These are phyloP conservation scores for Auricularia sp. DNA, from an alignment of 768 basidiomycete genomes.

Conservation along the genomic window DNA sequence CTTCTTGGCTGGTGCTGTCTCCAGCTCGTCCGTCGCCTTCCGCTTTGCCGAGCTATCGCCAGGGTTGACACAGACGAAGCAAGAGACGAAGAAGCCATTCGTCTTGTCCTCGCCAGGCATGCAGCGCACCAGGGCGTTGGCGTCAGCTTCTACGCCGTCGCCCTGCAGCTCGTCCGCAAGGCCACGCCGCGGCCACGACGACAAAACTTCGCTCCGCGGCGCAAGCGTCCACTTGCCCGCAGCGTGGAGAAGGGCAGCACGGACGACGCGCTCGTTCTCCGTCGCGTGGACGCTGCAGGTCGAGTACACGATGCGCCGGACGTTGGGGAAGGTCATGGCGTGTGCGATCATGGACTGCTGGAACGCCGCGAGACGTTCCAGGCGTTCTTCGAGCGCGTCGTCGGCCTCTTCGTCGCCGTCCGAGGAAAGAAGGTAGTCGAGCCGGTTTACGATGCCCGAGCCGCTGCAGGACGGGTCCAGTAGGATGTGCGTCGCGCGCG, in stretches of 20 bases:
- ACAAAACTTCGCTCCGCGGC: constrained; percentile 53
- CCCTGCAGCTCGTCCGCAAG: constrained; percentile 48
- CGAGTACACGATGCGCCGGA: constrained; percentile 82
- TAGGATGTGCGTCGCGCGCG: constrained; percentile 73
- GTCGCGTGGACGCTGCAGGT: constrained; percentile 90
- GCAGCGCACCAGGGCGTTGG: constrained; percentile 59
- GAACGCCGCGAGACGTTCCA: constrained; percentile 78
- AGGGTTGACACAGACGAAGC: constrained; percentile 44
- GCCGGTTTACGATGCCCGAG: constrained; percentile 82
- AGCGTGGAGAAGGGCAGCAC: constrained; percentile 62
- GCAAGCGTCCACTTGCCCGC: constrained; percentile 59
- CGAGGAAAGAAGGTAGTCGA: constrained; percentile 64
- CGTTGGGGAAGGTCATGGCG: constrained; percentile 86
- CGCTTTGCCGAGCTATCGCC: constrained; percentile 3
- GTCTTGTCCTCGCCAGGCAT: constrained; percentile 75
- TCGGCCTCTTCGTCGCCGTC: constrained; percentile 43
- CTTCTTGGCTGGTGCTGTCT: constrained; percentile 10
- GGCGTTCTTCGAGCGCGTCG: constrained; percentile 39
- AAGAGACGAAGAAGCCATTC: constrained; percentile 98
- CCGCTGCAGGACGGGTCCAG: constrained; percentile 96
- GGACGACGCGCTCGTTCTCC: constrained; percentile 91
- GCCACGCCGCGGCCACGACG: constrained; percentile 78
- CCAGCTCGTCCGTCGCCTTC: constrained; percentile 10
- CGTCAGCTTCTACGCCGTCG: constrained; percentile 39
- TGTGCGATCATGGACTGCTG: constrained; percentile 88